phyloP scores from a whole-genome alignment of 2,329 filamentous ascomycete species.

The Coniochaeta sp. region DNA sequence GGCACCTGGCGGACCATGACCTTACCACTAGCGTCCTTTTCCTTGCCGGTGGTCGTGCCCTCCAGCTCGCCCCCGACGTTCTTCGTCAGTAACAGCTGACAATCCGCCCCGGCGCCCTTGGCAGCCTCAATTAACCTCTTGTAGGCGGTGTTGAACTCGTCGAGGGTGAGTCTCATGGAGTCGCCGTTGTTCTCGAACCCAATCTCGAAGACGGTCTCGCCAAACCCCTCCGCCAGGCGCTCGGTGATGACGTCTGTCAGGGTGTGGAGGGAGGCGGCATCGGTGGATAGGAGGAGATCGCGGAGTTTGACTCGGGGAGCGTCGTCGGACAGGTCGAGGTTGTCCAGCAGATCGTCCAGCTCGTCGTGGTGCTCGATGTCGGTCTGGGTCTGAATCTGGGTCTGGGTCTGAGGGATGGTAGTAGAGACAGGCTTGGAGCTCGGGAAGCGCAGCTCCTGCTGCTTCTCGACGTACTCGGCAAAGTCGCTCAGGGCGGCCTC shows the following conservation, averaged over 20 bases:
- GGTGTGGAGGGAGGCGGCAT: slow-evolving; percentile 49
- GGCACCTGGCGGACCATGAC: slow-evolving; percentile 73
- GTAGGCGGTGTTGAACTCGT: slow-evolving; percentile 70
- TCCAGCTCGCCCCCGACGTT: slow-evolving; percentile 78
- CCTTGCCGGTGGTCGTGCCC: slow-evolving; percentile 57
- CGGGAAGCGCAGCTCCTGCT: slow-evolving; percentile 68
- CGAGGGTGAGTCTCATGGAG: slow-evolving; percentile 65
- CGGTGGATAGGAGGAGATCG: slow-evolving; percentile 56
- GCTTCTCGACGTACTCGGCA: slow-evolving; percentile 93
- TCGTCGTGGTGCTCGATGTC: slow-evolving; percentile 60
- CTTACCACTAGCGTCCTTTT: slow-evolving; percentile 72
- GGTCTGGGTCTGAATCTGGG: slow-evolving; percentile 18
- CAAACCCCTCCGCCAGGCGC: slow-evolving; percentile 73
- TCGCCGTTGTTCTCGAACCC: slow-evolving; percentile 88
- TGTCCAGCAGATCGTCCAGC: slow-evolving; percentile 85
- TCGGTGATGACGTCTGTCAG: slow-evolving; percentile 59
- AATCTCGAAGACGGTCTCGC: slow-evolving; percentile 85
- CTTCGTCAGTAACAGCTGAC: slow-evolving; percentile 77
- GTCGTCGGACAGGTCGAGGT: slow-evolving; percentile 71
- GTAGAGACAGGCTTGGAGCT: slow-evolving; percentile 16
- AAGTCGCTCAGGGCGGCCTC: slow-evolving; percentile 92
- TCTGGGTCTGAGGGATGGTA: slow-evolving; percentile 18
- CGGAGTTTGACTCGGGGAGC: slow-evolving; percentile 62
- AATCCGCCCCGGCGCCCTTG: slow-evolving; percentile 61
- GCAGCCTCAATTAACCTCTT: slow-evolving; percentile 59